phyloP scores from a whole-genome alignment of 1,139 yeast genomes.

The Meyerozyma elateridarum region DNA sequence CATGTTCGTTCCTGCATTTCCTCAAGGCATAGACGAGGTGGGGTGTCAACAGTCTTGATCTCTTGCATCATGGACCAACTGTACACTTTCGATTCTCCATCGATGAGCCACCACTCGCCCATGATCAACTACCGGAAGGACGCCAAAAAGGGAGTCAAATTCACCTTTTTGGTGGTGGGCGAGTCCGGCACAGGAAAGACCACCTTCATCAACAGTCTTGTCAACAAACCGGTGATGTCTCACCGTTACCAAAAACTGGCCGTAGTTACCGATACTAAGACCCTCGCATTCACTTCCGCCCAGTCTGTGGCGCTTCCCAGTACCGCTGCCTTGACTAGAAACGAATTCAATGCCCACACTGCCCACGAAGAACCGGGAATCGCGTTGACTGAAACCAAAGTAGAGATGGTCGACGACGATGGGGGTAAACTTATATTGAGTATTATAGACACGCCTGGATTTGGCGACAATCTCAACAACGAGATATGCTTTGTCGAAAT shows the following conservation, averaged over 20 bases:
- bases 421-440: conserved; percentile 63
- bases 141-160: conserved; percentile 78
- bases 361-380: conserved; percentile 56
- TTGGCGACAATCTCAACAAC: conserved; percentile 68
- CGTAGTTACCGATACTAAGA: conserved; percentile 35
- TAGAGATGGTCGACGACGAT: conserved; percentile 71
- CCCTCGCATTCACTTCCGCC: conserved; percentile 42
- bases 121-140: conserved; percentile 59
- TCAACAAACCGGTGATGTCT: conserved; percentile 56
- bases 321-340: conserved; percentile 39
- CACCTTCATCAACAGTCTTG: conserved; percentile 42
- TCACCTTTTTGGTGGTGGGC: conserved; percentile 34
- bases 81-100: conserved; percentile 34
- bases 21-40: conserved; percentile 1
- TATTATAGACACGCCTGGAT: conserved; percentile 74
- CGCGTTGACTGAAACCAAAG: conserved; percentile 62
- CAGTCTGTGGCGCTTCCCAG: conserved; percentile 44
- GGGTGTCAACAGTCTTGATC: not conserved
- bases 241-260: conserved; percentile 45
- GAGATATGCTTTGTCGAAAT: conserved; percentile 62
- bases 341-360: conserved; percentile 38
- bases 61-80: conserved; percentile 19
- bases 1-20: not conserved
- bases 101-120: conserved; percentile 35
- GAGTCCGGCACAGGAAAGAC: conserved; percentile 27